These are phyloP conservation scores for Cyberlindnera subsufficiens DNA, from an alignment of 805 yeast species.

Conservation along the genomic window DNA sequence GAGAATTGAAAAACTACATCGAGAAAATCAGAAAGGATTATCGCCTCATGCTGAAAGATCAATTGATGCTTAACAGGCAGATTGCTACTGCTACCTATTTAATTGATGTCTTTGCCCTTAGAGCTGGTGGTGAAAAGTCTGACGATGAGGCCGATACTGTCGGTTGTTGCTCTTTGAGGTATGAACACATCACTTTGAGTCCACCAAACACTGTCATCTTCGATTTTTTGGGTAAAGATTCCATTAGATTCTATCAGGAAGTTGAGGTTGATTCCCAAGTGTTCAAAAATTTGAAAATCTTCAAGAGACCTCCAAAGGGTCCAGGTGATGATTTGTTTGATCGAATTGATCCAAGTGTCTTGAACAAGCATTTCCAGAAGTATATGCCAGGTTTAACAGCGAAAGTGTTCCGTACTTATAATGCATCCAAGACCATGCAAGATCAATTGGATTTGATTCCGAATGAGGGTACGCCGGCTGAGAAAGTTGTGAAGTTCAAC, in stretches of 20 bases:
- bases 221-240: slow-evolving; percentile 94
- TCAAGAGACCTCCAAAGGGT: slow-evolving; percentile 82
- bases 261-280: slow-evolving; percentile 91
- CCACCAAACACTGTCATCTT: slow-evolving; percentile 85
- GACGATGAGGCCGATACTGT: slow-evolving; percentile 98
- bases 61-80: slow-evolving; percentile 80
- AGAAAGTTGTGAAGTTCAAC: slow-evolving; percentile 80
- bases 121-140: slow-evolving; percentile 97
- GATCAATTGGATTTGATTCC: slow-evolving; percentile 81
- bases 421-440: slow-evolving; percentile 96
- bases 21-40: slow-evolving; percentile 73
- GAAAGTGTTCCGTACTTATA: slow-evolving; percentile 94
- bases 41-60: slow-evolving; percentile 58
- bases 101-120: slow-evolving; percentile 86
- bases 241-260: slow-evolving; percentile 86
- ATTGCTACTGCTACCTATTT: slow-evolving; percentile 91
- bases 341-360: slow-evolving; percentile 73
- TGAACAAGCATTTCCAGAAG: slow-evolving; percentile 81
- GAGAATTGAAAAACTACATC: slow-evolving; percentile 72
- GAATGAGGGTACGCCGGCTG: slow-evolving; percentile 84
- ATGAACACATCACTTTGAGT: slow-evolving; percentile 77
- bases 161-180: slow-evolving; percentile 92
- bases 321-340: slow-evolving; percentile 94
- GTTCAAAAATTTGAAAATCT: slow-evolving; percentile 79
- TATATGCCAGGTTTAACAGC: slow-evolving; percentile 94